These are phyloP conservation scores for Colletotrichum navitas DNA, from an alignment of 2,329 filamentous ascomycete species.

Conservation along the genomic window DNA sequence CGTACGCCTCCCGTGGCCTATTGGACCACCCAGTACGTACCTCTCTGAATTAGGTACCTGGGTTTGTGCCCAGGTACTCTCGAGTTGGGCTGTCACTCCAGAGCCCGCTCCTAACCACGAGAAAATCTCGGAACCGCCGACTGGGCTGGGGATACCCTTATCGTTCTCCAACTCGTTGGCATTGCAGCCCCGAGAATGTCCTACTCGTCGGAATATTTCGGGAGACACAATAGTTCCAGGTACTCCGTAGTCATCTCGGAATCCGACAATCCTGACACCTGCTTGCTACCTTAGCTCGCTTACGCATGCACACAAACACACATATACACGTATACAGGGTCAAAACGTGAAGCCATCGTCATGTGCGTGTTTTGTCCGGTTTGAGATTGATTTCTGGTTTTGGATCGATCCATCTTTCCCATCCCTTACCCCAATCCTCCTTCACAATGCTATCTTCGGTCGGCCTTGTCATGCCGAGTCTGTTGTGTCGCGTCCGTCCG, in stretches of 20 bases:
- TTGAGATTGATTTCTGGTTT: slow-evolving; percentile 28
- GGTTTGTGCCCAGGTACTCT: background rate
- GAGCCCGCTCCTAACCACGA: slow-evolving; percentile 6
- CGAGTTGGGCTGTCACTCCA: background rate
- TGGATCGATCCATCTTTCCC: slow-evolving; percentile 11
- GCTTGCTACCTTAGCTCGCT: background rate
- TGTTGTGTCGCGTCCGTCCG: slow-evolving; percentile 21
- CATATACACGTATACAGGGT: background rate
- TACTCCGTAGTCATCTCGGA: slow-evolving; percentile 28
- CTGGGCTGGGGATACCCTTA: slow-evolving; percentile 22
- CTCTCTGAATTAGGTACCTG: background rate
- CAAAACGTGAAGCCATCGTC: slow-evolving; percentile 40
- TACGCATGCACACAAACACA: background rate
- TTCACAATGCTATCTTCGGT: slow-evolving; percentile 9
- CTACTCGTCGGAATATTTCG: slow-evolving; percentile 32
- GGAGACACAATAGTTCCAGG: slow-evolving; percentile 1
- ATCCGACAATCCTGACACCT: slow-evolving; percentile 18
- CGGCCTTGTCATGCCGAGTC: slow-evolving; percentile 25
- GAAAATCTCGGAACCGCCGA: slow-evolving; percentile 32
- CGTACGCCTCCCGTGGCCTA: slow-evolving; percentile 19
- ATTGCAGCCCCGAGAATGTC: slow-evolving; percentile 18
- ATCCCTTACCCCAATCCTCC: background rate
- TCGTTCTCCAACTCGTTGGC: slow-evolving; percentile 7
- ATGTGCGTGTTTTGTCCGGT: slow-evolving; percentile 25
- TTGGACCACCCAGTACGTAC: too few relatives aligned